Conservation (phyloP, 1,139 yeast species). For the Geotrichum candidum region DNA sequence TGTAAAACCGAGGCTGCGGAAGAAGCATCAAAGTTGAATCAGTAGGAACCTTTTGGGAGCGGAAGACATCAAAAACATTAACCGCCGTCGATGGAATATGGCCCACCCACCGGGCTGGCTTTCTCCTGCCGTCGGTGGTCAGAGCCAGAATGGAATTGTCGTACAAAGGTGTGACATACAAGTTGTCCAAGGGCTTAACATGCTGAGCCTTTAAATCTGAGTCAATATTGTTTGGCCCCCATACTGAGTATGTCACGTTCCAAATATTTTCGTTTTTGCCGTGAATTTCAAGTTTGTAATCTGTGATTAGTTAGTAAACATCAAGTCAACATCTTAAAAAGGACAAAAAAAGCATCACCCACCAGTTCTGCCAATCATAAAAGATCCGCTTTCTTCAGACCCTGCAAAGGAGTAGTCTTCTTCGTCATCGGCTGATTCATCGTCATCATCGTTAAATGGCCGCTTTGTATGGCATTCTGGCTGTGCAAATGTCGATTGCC, state of each 20-base stretch:
- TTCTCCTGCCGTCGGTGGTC: slow-evolving; percentile 60
- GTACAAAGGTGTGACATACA: slow-evolving; percentile 79
- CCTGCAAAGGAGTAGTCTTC: slow-evolving; percentile 12
- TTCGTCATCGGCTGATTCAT: slow-evolving; percentile 20
- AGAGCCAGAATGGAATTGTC: slow-evolving; percentile 44
- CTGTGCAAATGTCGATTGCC: slow-evolving; percentile 24
- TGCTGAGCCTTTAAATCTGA: slow-evolving; percentile 50
- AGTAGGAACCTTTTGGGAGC: slow-evolving; percentile 18
- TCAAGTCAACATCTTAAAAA: not conserved
- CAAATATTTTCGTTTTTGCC: slow-evolving; percentile 65
- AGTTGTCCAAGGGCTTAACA: slow-evolving; percentile 47
- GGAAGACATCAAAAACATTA: slow-evolving; percentile 64
- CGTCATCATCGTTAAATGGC: slow-evolving; percentile 21
- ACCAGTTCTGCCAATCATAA: slow-evolving; percentile 38
- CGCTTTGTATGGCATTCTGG: slow-evolving; percentile 21
- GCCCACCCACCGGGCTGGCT: slow-evolving; percentile 70
- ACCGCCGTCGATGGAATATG: slow-evolving; percentile 59
- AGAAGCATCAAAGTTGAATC: slow-evolving; percentile 32
- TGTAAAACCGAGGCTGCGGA: slow-evolving; percentile 35
- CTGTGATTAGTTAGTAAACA: slow-evolving; percentile 22
- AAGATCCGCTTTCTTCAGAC: slow-evolving; percentile 27
- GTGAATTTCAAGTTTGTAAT: slow-evolving; percentile 55
- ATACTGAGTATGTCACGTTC: slow-evolving; percentile 82
- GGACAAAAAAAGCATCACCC: slow-evolving; percentile 3
- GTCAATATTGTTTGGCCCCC: slow-evolving; percentile 92